Percentiles rank a stretch among this genome's conserved stretches.
phyloP scores from a whole-genome alignment of 2,329 filamentous ascomycete genomes.

The Xylariaceae sp. region DNA sequence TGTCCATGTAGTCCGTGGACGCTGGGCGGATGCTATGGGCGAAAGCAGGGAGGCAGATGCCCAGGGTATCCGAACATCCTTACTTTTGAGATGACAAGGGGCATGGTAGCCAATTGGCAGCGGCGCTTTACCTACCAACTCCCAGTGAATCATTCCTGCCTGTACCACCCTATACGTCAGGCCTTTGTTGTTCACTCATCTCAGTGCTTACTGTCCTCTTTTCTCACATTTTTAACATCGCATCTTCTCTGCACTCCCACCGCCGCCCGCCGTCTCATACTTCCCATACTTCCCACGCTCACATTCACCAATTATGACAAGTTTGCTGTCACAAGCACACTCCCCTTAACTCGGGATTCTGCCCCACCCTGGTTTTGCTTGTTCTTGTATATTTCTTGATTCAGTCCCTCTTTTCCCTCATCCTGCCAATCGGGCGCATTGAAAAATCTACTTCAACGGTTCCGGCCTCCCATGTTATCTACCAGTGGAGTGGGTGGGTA shows the following conservation, averaged over 20 bases:
- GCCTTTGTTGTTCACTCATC: too few species aligned
- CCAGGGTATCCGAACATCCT: constrained; percentile 2
- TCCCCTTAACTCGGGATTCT: neutral
- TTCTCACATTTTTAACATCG: neutral
- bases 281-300: neutral
- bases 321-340: neutral
- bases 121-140: constrained; percentile 5
- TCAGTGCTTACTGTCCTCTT: constrained; percentile 1
- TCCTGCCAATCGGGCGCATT: neutral
- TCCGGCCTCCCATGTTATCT: constrained; percentile 4
- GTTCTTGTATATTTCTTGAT: neutral
- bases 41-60: neutral
- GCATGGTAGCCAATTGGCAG: constrained; percentile 7
- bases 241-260: neutral
- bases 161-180: constrained; percentile 16
- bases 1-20: constrained; percentile 2
- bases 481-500: constrained; percentile 13
- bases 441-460: constrained; percentile 4
- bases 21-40: constrained; percentile 5
- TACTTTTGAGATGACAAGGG: constrained; percentile 6
- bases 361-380: neutral
- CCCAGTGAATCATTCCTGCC: constrained; percentile 11
- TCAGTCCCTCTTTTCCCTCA: neutral
- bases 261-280: neutral
- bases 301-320: neutral